A percentile compares a stretch with the other conserved stretches of the same genome.
Evolutionary conservation across 2,329 filamentous ascomycete genomes (phyloP).

Genomic region (Verticillium klebahnii): DNA sequence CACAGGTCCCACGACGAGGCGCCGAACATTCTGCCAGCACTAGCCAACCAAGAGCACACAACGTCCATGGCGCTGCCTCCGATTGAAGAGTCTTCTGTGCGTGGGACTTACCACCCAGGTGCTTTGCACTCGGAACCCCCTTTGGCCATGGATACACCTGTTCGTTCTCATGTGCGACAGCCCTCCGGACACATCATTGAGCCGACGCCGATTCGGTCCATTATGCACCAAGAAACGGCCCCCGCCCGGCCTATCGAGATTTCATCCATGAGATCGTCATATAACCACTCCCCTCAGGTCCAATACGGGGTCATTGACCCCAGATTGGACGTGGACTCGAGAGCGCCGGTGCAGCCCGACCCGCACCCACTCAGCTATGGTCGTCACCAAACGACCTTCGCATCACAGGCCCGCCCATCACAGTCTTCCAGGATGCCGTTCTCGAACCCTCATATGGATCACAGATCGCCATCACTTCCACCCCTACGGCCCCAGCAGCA

Average conservation of each 20-base stretch:
- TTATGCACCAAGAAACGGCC: slow-evolving; percentile 1
- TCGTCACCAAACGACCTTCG: background rate
- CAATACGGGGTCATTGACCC: background rate
- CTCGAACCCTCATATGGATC: slow-evolving; percentile 8
- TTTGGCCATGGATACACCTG: background rate
- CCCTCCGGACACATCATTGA: background rate
- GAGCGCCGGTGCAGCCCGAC: background rate
- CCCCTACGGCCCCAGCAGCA: slow-evolving; percentile 8
- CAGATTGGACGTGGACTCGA: background rate
- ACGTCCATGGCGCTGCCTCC: background rate
- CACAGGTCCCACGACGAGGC: background rate
- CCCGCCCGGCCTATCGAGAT: slow-evolving; percentile 12
- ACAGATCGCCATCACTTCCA: slow-evolving; percentile 10
- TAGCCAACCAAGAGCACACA: background rate
- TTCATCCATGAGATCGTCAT: slow-evolving; percentile 5
- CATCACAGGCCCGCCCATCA: background rate
- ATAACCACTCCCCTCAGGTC: background rate
- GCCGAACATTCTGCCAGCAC: background rate
- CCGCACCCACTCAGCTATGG: background rate
- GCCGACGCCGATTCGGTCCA: background rate
- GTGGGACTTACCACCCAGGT: background rate
- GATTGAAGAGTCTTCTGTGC: background rate
- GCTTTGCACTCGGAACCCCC: background rate
- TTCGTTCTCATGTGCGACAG: background rate
- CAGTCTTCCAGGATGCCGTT: slow-evolving; percentile 11